Percentiles rank a stretch among this genome's conserved stretches.
Evolutionary conservation across 768 basidiomycete genomes (phyloP).

Genomic region (Lactarius tabidus): DNA sequence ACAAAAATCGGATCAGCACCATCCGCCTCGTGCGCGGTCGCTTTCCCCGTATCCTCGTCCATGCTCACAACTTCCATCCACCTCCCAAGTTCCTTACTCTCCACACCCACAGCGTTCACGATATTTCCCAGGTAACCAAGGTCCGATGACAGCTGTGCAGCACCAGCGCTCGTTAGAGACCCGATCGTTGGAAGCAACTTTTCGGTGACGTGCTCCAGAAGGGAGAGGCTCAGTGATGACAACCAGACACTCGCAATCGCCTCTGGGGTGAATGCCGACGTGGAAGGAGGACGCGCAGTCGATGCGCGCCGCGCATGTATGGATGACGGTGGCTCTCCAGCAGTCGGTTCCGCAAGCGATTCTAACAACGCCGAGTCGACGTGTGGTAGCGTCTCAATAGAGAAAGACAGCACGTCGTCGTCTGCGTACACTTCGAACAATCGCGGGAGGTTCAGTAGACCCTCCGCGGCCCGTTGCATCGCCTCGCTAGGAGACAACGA

Average conservation of each 20-base stretch:
- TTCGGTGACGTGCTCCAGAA: conserved; percentile 68
- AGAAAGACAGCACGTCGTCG: conserved; percentile 87
- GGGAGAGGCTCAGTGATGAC: conserved; percentile 77
- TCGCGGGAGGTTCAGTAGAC: conserved; percentile 88
- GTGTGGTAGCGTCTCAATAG: conserved; percentile 75
- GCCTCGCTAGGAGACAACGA: conserved; percentile 88
- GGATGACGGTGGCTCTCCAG: conserved; percentile 18
- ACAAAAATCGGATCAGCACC: conserved; percentile 15
- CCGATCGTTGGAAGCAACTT: conserved; percentile 69
- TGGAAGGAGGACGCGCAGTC: conserved; percentile 12
- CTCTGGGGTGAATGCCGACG: conserved; percentile 54
- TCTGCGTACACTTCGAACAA: conserved; percentile 93
- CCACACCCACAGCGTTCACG: conserved; percentile 84
- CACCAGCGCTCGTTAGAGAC: conserved; percentile 58
- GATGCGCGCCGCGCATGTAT: conserved; percentile 37
- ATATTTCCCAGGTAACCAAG: conserved; percentile 89
- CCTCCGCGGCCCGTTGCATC: conserved; percentile 87
- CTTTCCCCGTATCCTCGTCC: conserved; percentile 39
- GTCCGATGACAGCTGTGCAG: conserved; percentile 82
- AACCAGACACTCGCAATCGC: conserved; percentile 89
- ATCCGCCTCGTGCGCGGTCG: conserved; percentile 8
- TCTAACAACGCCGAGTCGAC: conserved; percentile 54
- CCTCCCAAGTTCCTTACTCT: conserved; percentile 68
- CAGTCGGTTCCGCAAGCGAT: conserved; percentile 41
- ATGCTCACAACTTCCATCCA: conserved; percentile 74